phyloP scores from a whole-genome alignment of 768 basidiomycete genomes.

The Tylopilus subfusipes region DNA sequence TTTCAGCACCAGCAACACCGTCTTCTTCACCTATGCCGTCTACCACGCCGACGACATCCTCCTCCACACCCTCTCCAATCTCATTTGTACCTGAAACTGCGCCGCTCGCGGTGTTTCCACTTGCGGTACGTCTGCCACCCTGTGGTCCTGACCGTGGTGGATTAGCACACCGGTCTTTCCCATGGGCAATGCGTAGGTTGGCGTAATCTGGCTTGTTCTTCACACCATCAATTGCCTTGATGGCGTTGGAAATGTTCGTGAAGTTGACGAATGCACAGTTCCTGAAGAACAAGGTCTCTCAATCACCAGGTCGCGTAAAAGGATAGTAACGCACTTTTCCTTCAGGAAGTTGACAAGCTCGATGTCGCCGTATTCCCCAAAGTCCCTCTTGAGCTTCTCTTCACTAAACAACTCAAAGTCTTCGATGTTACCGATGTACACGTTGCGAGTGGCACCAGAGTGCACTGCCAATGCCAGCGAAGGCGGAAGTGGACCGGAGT shows the following conservation, averaged over 20 bases:
- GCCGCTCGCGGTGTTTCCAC: slow-evolving; percentile 34
- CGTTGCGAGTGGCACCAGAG: slow-evolving; percentile 91
- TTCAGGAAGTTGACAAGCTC: slow-evolving; percentile 94
- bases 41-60: slow-evolving; percentile 19
- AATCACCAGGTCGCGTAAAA: neutral
- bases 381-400: slow-evolving; percentile 87
- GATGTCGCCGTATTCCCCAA: slow-evolving; percentile 94
- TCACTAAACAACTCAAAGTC: slow-evolving; percentile 92
- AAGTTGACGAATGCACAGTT: slow-evolving; percentile 97
- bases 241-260: slow-evolving; percentile 90
- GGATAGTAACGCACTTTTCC: slow-evolving; percentile 72
- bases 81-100: slow-evolving; percentile 13
- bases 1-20: slow-evolving; percentile 25
- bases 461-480: slow-evolving; percentile 86
- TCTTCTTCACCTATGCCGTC: slow-evolving; percentile 27
- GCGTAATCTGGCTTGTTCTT: slow-evolving; percentile 90
- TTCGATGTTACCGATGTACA: slow-evolving; percentile 93
- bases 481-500: slow-evolving; percentile 81
- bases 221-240: slow-evolving; percentile 97
- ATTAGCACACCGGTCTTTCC: slow-evolving; percentile 95
- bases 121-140: slow-evolving; percentile 54
- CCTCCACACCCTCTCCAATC: slow-evolving; percentile 20
- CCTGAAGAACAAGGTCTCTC: slow-evolving; percentile 38
- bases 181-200: slow-evolving; percentile 86
- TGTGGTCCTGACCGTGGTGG: slow-evolving; percentile 82